Evolutionary conservation across 305 asterid species (phyloP), one percentile per base, ranked within the genome.

Genomic region (Fraxinus paxiana): DNA sequence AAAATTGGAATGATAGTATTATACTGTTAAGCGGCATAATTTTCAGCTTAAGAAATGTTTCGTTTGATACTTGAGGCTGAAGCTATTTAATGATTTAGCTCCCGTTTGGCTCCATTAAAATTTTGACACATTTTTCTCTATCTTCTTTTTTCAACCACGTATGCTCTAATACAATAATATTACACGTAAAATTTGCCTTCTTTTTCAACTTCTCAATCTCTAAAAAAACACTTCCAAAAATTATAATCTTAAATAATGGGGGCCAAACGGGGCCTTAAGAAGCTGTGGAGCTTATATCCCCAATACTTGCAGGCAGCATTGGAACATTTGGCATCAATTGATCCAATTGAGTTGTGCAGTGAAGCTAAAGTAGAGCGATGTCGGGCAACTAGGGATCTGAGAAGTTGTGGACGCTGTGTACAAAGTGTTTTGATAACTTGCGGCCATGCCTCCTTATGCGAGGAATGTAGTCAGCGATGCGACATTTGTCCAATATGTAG

Each of bases 291-390:
- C 73, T 24, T 17, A 12, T 17, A 28, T 59, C 77, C 87, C 79
- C 18, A 71, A 74, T 79, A 63, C 28, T 88, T 84, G 75, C 87
- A 91, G 96, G 93, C 86, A 92, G 97, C 97, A 26, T 81, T 95
- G 88, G 48, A 83, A 65, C 96, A 89, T 78, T 85, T 94, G 90
- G 98, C 99, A 37, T 90, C 96, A 41, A 89, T 92, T 80, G 97
- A 96, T 86, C 97, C 97, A 22, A 82, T 91, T 37, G 96, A 96
- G 80, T 87, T 96, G 77, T 93, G 98, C 83, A 88, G 88, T 82
- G 99, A 94, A 86, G 99, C 99, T 79, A 96, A 96, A 91, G 87
- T 94, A 41, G 98, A 96, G 91, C 90, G 85, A 73, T 96, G 99
- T 83, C 87, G 98, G 82, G 98, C 99, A 13, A 89, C 97, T 75